Base-by-base conservation (phyloP, 2,329 filamentous ascomycete genomes). In the Chrysosporium keratinophilum region DNA sequence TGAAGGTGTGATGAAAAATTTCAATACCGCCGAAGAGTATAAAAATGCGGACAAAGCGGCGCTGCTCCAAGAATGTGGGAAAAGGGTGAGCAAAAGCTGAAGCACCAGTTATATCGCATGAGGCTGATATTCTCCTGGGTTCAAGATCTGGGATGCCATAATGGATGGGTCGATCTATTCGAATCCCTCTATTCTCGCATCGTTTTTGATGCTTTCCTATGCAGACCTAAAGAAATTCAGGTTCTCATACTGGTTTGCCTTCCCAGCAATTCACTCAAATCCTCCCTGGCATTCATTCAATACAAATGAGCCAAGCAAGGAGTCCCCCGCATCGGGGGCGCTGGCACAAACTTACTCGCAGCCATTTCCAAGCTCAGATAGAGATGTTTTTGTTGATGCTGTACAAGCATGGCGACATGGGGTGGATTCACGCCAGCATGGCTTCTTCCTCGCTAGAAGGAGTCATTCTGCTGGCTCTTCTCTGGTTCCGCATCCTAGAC, bases 161-260 rank as follows among this genome's bases (percentile, higher is more conserved):
- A 85, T 89, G 60, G 93, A 98, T 71, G 91, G 90, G 55, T 94
- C 88, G 40, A 95, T 98, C 61, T 97, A 95, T 71, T 93, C 89
- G 9, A 87, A 91, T 49, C 93, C 93, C 1, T 96, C 91, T 3
- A 78, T 97, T 1, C 81, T 98, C 15, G 83, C 88, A 3, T 93
- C 88, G 5, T 97, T 96, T 68, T 79, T 87, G 23, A 82, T 94
- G 55, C 81, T 97, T 44, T 95, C 88, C 14, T 98, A 88, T 67
- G 91, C 93, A 58, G 91, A 98, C 66, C 78, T 98, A 34, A 98
- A 98, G 70, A 96, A 94, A 66, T 97, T 97, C 73, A 88, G 84
- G 58, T 96, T 97, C 67, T 88, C 85, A n/a, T 97, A 97, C 71
- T 95, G 94, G 83, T 97, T 97, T 69, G 91, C 86, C 4, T 98